Percentiles rank a stretch among this genome's conserved stretches.
These are phyloP conservation scores for Geoglossum glabrum DNA, from an alignment of 495 filamentous ascomycete species.

Conservation along the genomic window DNA sequence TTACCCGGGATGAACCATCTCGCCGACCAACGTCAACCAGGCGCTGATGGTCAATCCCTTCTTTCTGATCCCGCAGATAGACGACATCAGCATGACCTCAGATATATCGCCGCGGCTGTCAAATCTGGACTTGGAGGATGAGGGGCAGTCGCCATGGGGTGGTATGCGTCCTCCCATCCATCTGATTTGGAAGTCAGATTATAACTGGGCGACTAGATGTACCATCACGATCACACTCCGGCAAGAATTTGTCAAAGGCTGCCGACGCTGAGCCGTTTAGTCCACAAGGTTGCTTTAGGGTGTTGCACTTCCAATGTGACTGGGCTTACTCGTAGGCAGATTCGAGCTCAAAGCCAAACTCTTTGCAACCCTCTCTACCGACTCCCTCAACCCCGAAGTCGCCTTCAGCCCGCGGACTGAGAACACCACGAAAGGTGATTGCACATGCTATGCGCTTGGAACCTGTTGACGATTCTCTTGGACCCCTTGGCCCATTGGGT, in stretches of 20 bases:
- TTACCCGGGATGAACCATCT: not conserved
- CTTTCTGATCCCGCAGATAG: not conserved
- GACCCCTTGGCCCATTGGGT: constrained; percentile 75
- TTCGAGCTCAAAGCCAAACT: not conserved
- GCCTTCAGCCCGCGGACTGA: constrained; percentile 28
- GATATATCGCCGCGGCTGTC: not conserved
- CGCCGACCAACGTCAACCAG: not conserved
- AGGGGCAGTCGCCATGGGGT: constrained; percentile 49
- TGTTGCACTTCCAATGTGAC: not conserved
- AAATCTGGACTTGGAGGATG: constrained; percentile 41
- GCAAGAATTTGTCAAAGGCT: not conserved
- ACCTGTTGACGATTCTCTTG: constrained; percentile 74
- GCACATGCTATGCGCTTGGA: constrained; percentile 69
- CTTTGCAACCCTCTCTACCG: constrained; percentile 15
- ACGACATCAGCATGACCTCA: not conserved
- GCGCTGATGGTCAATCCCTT: not conserved
- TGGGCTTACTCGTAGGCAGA: not conserved
- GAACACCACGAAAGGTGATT: constrained; percentile 52
- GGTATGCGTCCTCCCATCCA: constrained; percentile 29
- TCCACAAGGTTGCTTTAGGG: not conserved
- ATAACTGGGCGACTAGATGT: constrained; percentile 13
- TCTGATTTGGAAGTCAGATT: constrained; percentile 3
- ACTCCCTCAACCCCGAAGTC: constrained; percentile 13
- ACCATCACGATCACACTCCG: constrained; percentile 12
- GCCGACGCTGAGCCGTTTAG: not conserved